A percentile compares a stretch with the other conserved stretches of the same genome.
These are phyloP conservation scores for Solanum piurae DNA, from an alignment of 257 asterid genomes.

Conservation along the genomic window DNA sequence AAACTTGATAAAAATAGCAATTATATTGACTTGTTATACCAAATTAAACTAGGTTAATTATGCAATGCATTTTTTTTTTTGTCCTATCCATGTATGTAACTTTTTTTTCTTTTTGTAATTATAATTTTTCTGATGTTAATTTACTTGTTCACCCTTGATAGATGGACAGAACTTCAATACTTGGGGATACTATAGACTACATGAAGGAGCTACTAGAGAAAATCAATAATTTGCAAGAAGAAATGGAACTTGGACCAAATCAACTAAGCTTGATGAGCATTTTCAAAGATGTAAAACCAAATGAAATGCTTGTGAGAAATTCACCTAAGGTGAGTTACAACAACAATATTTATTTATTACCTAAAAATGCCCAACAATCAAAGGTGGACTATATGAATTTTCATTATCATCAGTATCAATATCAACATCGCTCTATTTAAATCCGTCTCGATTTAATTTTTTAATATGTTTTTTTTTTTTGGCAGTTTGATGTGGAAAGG, in stretches of 20 bases:
- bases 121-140: neutral
- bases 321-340: slow-evolving; percentile 52
- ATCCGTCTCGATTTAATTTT: neutral
- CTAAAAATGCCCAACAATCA: neutral
- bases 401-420: neutral
- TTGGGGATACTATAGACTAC: slow-evolving; percentile 82
- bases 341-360: neutral
- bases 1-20: neutral
- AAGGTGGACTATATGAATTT: neutral
- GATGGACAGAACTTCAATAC: slow-evolving; percentile 91
- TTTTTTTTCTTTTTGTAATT: neutral
- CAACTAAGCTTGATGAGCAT: slow-evolving; percentile 24
- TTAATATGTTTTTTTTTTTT: neutral
- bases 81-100: neutral
- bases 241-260: slow-evolving; percentile 32
- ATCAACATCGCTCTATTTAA: neutral
- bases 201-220: slow-evolving; percentile 58
- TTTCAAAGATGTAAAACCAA: slow-evolving; percentile 44
- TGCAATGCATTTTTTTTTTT: neutral
- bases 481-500: slow-evolving; percentile 68
- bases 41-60: neutral
- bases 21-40: neutral
- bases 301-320: slow-evolving; percentile 36
- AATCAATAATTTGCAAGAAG: slow-evolving; percentile 49
- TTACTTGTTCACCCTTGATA: neutral